Conservation (phyloP, 345 rosid genomes). For the Moricandia moricandioides region DNA sequence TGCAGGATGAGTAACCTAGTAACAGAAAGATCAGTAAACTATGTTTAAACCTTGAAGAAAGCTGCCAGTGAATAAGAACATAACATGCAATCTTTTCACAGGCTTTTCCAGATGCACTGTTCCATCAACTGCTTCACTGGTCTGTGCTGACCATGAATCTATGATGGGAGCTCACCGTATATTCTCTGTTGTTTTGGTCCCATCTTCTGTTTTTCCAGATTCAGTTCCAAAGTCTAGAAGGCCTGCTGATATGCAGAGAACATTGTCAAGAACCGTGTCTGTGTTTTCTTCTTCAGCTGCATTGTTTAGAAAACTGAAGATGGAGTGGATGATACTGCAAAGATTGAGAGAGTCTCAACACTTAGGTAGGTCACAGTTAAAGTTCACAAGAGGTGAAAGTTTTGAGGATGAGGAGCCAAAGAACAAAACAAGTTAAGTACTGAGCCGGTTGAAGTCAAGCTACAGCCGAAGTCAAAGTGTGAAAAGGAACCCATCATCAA, state of each 20-base stretch:
- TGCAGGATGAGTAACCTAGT: conserved; percentile 48
- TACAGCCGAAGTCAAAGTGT: conserved; percentile 45
- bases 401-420: conserved; percentile 32
- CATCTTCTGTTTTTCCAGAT: conserved; percentile 60
- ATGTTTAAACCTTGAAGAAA: no score
- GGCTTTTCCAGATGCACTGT: conserved; percentile 73
- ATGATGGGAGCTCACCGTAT: conserved; percentile 69
- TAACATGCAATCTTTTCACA: no score
- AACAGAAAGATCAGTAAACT: conserved; percentile 50
- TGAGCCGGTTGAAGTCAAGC: conserved; percentile 53
- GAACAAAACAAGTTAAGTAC: conserved; percentile 39
- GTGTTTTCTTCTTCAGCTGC: conserved; percentile 79
- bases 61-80: no score
- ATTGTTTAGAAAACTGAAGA: conserved; percentile 51
- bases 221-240: conserved; percentile 40
- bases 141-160: conserved; percentile 57
- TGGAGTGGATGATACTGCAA: conserved; percentile 41
- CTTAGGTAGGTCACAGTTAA: conserved; percentile 44
- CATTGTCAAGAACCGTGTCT: conserved; percentile 66
- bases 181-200: conserved; percentile 70
- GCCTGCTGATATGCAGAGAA: conserved; percentile 49
- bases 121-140: conserved; percentile 71
- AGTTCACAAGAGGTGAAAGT: conserved; percentile 35
- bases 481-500: conserved; percentile 27
- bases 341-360: conserved; percentile 41